These are phyloP conservation scores for Globisporangium apiculatum DNA, from an alignment of 352 stramenopile genomes.

Conservation along the genomic window DNA sequence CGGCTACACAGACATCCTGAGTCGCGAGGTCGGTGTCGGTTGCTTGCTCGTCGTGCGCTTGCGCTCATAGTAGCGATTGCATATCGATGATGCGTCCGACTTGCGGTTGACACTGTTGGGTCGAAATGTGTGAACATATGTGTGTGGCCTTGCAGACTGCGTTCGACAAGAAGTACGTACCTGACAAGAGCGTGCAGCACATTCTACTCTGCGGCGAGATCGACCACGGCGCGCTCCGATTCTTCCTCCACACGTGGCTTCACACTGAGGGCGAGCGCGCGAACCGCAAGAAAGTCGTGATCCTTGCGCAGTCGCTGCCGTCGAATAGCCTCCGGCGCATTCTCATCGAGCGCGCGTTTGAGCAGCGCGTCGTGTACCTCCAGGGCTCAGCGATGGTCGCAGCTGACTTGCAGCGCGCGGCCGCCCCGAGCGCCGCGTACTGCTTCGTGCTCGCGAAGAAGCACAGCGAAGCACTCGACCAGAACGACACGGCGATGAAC, in stretches of 20 bases:
- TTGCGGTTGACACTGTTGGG: too few species aligned
- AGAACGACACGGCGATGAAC: slow-evolving; percentile 68
- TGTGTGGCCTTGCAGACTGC: slow-evolving; percentile 30
- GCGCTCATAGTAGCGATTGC: too few species aligned
- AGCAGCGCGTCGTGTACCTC: slow-evolving; percentile 70
- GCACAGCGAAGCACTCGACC: slow-evolving; percentile 39
- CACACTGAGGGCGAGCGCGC: slow-evolving; percentile 53
- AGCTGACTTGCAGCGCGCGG: slow-evolving; percentile 55
- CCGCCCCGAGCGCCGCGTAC: slow-evolving; percentile 35
- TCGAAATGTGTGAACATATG: not conserved
- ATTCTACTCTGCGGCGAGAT: slow-evolving; percentile 77
- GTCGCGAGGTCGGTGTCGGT: slow-evolving; percentile 37
- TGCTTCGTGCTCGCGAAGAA: slow-evolving; percentile 80
- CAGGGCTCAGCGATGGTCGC: slow-evolving; percentile 72
- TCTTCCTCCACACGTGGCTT: slow-evolving; percentile 79
- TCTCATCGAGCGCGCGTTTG: slow-evolving; percentile 64
- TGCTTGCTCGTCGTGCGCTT: too few species aligned
- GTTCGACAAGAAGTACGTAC: slow-evolving; percentile 73
- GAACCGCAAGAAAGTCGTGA: slow-evolving; percentile 57
- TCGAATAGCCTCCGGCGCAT: slow-evolving; percentile 50
- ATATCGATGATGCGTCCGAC: too few species aligned
- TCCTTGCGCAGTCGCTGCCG: slow-evolving; percentile 53
- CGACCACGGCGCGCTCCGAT: slow-evolving; percentile 53
- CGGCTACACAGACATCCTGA: slow-evolving; percentile 62
- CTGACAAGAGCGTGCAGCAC: slow-evolving; percentile 59